Percentiles rank a stretch among this genome's conserved stretches.
Conservation (phyloP, 345 rosid genomes). For the Sapria himalayana region DNA sequence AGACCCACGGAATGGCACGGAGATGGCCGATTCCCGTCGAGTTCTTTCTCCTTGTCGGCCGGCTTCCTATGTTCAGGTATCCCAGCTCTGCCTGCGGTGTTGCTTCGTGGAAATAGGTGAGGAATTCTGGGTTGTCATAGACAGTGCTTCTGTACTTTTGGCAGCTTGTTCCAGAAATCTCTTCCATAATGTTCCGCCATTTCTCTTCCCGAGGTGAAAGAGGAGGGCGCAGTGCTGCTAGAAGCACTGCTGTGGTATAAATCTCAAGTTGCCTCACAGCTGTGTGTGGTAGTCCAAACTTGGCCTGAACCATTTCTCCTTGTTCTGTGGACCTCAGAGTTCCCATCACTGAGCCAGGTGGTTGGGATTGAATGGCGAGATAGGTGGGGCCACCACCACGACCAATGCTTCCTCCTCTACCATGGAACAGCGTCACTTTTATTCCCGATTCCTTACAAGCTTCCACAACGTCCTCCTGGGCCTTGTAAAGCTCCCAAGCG, state of each 20-base stretch:
- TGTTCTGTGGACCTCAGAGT: slow-evolving; percentile 91
- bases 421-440: slow-evolving; percentile 85
- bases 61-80: slow-evolving; percentile 83
- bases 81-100: slow-evolving; percentile 97
- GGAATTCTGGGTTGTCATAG: slow-evolving; percentile 78
- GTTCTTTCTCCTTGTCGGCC: slow-evolving; percentile 77
- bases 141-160: slow-evolving; percentile 53
- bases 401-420: slow-evolving; percentile 95
- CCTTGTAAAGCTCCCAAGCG: slow-evolving; percentile 98
- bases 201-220: slow-evolving; percentile 75
- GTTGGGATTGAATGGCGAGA: slow-evolving; percentile 93
- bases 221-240: slow-evolving; percentile 74
- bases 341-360: slow-evolving; percentile 97
- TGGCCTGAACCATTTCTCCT: slow-evolving; percentile 99
- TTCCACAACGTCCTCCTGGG: slow-evolving; percentile 93
- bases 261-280: slow-evolving; percentile 89
- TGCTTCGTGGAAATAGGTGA: slow-evolving; percentile 85
- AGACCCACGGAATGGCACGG: slow-evolving; percentile 92
- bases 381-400: slow-evolving; percentile 98
- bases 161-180: slow-evolving; percentile 69
- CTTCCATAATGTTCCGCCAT: slow-evolving; percentile 93
- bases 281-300: slow-evolving; percentile 80
- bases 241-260: slow-evolving; percentile 89
- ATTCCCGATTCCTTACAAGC: slow-evolving; percentile 80
- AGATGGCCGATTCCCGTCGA: slow-evolving; percentile 88